Percentiles rank a stretch among this genome's conserved stretches.
Conservation (phyloP, 495 filamentous ascomycete genomes). For the Aspergillus asperescens region DNA sequence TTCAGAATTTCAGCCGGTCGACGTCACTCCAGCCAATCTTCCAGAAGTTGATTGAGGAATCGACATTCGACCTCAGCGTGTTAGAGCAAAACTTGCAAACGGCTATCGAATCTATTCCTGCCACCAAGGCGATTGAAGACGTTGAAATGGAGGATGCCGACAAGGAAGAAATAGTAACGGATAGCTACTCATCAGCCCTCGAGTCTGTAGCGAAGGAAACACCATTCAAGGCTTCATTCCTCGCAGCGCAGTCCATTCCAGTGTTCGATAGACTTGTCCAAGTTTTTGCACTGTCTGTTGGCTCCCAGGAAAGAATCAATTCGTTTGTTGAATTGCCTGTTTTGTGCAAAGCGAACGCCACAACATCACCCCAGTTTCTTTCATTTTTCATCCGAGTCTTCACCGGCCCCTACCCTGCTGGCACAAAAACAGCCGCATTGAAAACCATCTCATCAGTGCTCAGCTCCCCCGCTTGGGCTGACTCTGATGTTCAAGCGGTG, state of each 20-base stretch:
- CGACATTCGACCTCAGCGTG: slow-evolving; percentile 58
- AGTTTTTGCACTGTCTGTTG: slow-evolving; percentile 55
- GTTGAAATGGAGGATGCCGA: slow-evolving; percentile 47
- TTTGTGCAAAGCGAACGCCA: slow-evolving; percentile 50
- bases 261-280: slow-evolving; percentile 54
- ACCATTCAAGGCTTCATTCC: slow-evolving; percentile 31
- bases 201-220: slow-evolving; percentile 31
- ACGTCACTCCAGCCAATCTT: slow-evolving; percentile 52
- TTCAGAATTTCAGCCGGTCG: slow-evolving; percentile 56
- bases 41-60: slow-evolving; percentile 52
- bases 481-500: slow-evolving; percentile 68
- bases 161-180: slow-evolving; percentile 24
- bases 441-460: slow-evolving; percentile 52
- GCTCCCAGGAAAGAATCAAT: slow-evolving; percentile 45
- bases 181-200: slow-evolving; percentile 36
- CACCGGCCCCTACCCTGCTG: slow-evolving; percentile 62
- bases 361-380: slow-evolving; percentile 59
- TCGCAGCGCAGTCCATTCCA: slow-evolving; percentile 30
- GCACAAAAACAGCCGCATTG: slow-evolving; percentile 63
- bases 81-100: slow-evolving; percentile 68
- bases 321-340: slow-evolving; percentile 54
- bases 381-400: slow-evolving; percentile 73
- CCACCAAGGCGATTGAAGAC: slow-evolving; percentile 41
- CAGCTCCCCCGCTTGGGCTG: slow-evolving; percentile 38
- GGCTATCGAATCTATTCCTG: slow-evolving; percentile 47